These are phyloP conservation scores for Diutina rugosa DNA, from an alignment of 1,139 yeast genomes.

Conservation along the genomic window DNA sequence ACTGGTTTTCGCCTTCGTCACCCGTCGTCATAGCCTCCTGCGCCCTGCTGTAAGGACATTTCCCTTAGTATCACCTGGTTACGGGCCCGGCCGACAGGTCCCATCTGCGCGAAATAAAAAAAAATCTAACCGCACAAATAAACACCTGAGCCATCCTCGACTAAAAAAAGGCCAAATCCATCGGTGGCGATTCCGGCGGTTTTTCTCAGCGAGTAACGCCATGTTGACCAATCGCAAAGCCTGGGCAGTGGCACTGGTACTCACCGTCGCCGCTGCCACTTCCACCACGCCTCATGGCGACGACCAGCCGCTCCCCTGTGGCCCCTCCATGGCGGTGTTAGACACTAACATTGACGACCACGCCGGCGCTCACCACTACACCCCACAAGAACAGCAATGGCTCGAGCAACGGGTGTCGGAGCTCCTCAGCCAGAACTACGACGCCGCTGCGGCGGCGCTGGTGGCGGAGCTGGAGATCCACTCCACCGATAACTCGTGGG, in stretches of 20 bases:
- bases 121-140: background rate
- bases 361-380: background rate
- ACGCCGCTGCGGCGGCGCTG: background rate
- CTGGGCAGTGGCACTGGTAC: background rate
- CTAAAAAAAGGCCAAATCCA: background rate
- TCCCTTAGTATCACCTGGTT: background rate
- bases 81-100: background rate
- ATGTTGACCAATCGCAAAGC: background rate
- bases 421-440: background rate
- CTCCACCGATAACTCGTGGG: background rate
- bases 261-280: background rate
- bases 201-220: background rate
- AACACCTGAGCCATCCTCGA: background rate
- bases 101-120: background rate
- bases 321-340: background rate
- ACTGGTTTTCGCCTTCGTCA: background rate
- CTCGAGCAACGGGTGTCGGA: background rate
- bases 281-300: background rate
- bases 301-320: background rate
- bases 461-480: slow-evolving; percentile 1
- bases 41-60: background rate
- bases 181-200: background rate
- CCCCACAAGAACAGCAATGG: background rate
- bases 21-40: background rate
- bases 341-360: background rate